These are phyloP conservation scores for Ustilago cynodontis DNA, from an alignment of 1,284 basidiomycete genomes.

Conservation along the genomic window DNA sequence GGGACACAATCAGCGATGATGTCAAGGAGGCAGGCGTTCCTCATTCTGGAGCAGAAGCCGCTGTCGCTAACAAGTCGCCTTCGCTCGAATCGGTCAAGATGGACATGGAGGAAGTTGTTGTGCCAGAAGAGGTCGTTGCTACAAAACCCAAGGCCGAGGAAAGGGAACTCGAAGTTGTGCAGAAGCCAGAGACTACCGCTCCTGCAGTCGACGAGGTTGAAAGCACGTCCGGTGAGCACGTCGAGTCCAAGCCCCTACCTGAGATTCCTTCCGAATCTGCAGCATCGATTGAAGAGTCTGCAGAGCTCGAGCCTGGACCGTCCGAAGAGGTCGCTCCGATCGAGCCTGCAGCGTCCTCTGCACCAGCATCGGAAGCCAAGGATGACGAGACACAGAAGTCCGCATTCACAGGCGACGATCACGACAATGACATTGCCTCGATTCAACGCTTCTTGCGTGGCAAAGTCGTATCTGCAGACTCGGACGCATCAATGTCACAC, in stretches of 20 bases:
- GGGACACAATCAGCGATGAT: conserved; percentile 15
- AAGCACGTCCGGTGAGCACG: not conserved
- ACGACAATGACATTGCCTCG: conserved; percentile 36
- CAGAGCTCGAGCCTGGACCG: not conserved
- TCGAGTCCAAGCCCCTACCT: not conserved
- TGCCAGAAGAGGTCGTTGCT: not conserved
- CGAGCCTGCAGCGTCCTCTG: conserved; percentile 2
- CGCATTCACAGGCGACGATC: conserved; percentile 23
- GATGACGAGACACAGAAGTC: conserved; percentile 4
- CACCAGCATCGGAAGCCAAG: not conserved
- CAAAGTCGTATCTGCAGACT: conserved; percentile 30
- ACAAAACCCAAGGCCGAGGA: conserved; percentile 4
- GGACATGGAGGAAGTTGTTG: conserved; percentile 6
- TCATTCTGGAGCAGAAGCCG: not conserved
- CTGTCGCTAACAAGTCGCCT: not conserved
- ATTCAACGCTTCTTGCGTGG: conserved; percentile 43
- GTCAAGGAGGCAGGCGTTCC: not conserved
- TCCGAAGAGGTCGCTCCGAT: not conserved
- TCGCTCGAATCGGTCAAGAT: not conserved
- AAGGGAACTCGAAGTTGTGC: not conserved
- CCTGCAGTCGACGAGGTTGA: not conserved
- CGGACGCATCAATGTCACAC: conserved; percentile 16
- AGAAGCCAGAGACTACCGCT: not conserved
- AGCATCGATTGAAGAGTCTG: not conserved
- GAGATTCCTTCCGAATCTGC: not conserved